Conservation (phyloP, 306 rosid species). For the Begonia loranthoides region DNA sequence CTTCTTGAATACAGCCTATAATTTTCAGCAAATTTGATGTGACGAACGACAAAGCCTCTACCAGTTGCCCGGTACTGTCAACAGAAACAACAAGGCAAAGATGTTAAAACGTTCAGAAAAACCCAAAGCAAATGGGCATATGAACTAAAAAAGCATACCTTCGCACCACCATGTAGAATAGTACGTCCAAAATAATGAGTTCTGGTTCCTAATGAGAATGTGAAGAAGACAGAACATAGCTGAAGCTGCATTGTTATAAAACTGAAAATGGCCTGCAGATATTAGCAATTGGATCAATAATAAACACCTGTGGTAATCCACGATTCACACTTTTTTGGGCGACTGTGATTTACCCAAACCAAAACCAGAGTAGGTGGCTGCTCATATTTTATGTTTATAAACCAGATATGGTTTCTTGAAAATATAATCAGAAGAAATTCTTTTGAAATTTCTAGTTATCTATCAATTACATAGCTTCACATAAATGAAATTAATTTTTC, state of each 20-base stretch:
- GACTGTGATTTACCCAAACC: no score
- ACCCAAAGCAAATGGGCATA: neutral
- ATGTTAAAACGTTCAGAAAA: neutral
- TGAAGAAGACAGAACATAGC: conserved; percentile 94
- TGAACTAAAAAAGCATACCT: conserved; percentile 27
- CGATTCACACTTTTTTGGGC: no score
- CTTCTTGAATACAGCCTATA: conserved; percentile 92
- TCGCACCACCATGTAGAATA: conserved; percentile 96
- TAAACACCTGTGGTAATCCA: neutral
- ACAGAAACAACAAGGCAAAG: conserved; percentile 13
- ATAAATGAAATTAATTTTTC: no score
- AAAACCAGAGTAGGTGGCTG: no score
- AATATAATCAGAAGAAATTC: no score
- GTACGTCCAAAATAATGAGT: conserved; percentile 99
- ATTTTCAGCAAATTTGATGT: conserved; percentile 92
- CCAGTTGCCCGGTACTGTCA: conserved; percentile 96
- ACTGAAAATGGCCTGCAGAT: conserved; percentile 82
- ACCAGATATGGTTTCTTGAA: no score
- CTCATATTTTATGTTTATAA: no score
- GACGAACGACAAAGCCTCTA: conserved; percentile 91
- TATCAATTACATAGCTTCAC: no score
- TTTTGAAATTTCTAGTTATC: no score
- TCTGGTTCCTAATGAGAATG: conserved; percentile 89
- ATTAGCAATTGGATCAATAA: conserved; percentile 5
- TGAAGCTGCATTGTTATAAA: conserved; percentile 97